Evolutionary conservation across 495 filamentous ascomycete species (phyloP).

Genomic region (Tuber calosporum): DNA sequence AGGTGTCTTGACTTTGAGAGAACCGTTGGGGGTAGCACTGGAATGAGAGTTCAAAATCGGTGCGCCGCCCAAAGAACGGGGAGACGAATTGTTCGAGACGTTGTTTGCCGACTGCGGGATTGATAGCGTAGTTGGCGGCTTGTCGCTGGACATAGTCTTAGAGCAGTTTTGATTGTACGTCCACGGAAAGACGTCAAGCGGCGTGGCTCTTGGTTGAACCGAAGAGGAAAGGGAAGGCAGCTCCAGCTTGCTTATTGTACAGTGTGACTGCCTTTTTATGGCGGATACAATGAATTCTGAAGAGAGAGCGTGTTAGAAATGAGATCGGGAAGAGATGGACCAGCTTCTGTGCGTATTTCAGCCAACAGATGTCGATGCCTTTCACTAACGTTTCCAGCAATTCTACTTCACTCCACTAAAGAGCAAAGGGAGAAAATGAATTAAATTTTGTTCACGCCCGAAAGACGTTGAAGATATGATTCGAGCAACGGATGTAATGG

Average conservation of each 20-base stretch:
- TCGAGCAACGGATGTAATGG: constrained; percentile 29
- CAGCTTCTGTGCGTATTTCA: constrained; percentile 36
- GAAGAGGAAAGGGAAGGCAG: constrained; percentile 77
- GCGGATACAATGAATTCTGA: constrained; percentile 30
- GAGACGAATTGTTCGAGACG: constrained; percentile 56
- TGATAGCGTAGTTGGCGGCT: constrained; percentile 63
- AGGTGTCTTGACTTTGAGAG: constrained; percentile 54
- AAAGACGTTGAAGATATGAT: constrained; percentile 24
- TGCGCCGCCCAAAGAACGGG: constrained; percentile 59
- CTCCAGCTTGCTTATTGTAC: constrained; percentile 91
- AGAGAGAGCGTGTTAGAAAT: constrained; percentile 19
- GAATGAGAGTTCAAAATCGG: constrained; percentile 51
- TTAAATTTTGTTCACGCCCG: constrained; percentile 5
- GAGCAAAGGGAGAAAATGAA: neutral
- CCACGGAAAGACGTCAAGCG: constrained; percentile 55
- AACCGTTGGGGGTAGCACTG: constrained; percentile 51
- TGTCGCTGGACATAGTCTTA: constrained; percentile 57
- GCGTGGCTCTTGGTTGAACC: constrained; percentile 80
- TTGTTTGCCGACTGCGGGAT: constrained; percentile 58
- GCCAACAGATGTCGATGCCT: constrained; percentile 36
- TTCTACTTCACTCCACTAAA: constrained; percentile 4
- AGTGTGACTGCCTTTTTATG: constrained; percentile 30
- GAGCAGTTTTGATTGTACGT: constrained; percentile 64
- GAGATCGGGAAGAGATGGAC: constrained; percentile 34
- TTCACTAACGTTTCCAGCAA: constrained; percentile 33